Base-by-base conservation (phyloP, 345 rosid species). In the Citrus australasica region DNA sequence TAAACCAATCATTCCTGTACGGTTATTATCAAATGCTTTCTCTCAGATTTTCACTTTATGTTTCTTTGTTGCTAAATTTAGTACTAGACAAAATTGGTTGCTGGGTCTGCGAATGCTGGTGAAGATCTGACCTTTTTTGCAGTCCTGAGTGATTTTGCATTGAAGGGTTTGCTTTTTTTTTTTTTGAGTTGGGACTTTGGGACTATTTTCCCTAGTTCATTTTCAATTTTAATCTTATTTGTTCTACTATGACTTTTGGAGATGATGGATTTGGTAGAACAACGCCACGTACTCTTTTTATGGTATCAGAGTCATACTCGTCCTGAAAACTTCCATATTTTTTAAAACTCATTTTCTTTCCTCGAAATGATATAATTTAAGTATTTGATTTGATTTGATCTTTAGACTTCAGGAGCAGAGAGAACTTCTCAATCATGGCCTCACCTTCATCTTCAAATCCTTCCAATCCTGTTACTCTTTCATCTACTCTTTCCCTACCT, bases 121-220 rank as follows among this genome's bases (percentile, higher is more conserved):
- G 24, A 46, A 64, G 78, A 64, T 75, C 78, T 75, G 71, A 65
- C 13, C 62, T 75, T 53, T 30, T 24, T 17, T 9, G 6, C 46
- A 35, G 3, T 62, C 17, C 14, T 27, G 21, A 3, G 14, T 32
- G 33, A 63, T 30, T 64, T 48, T 30, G 62, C 61, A 48, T 64
- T 64, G n/a, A 4, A 63, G 7, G 61, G 27, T 5, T 37, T 8
- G 24, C 65, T 42, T 33, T 16, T 1, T 19, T 9, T 10, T 56
- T 11, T 53, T 30, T 10, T 7, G 27, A 28, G 24, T 6, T 9
- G 10, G 62, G 25, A 3, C 24, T 65, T 6, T 66, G 51, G 75
- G 25, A 16, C 37, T 28, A 51, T 51, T 10, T 69, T 69, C 27
- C 22, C 2, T 2, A n/a, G 19, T 24, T 72, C 75, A 42, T 69